A percentile compares a stretch with the other conserved stretches of the same genome.
Evolutionary conservation across 495 filamentous ascomycete genomes (phyloP).

Genomic region (Penicillium coprophilum): DNA sequence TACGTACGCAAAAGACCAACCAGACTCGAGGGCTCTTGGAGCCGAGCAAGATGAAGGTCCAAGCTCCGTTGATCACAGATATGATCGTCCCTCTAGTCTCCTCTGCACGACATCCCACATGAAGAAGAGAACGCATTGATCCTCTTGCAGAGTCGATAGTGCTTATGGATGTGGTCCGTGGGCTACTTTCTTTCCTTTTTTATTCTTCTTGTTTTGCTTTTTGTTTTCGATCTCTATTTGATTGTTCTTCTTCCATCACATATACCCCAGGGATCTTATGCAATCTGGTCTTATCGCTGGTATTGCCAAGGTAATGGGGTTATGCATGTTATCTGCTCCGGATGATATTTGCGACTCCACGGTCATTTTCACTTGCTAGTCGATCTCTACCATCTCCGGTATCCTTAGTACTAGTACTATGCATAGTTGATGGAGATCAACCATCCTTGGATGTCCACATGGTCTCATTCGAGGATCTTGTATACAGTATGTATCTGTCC

Average conservation of each 20-base stretch:
- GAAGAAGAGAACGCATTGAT: conserved; percentile 19
- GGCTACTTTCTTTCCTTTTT: neutral
- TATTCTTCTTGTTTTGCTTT: neutral
- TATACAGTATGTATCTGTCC: too few relatives aligned
- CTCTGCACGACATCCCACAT: conserved; percentile 32
- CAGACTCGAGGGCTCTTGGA: neutral
- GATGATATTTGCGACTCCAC: conserved; percentile 14
- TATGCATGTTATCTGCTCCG: conserved; percentile 17
- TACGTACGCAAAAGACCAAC: neutral
- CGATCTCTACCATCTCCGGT: conserved; percentile 23
- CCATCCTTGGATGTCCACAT: conserved; percentile 16
- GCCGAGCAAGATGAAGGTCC: conserved; percentile 26
- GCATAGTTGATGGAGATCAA: conserved; percentile 23
- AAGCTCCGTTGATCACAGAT: conserved; percentile 27
- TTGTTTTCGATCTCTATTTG: too few relatives aligned
- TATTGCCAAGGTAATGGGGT: conserved; percentile 9
- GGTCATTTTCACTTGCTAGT: conserved; percentile 4
- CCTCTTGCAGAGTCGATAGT: conserved; percentile 18
- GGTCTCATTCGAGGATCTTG: conserved; percentile 30
- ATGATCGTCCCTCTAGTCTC: conserved; percentile 21
- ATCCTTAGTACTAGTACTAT: conserved; percentile 1
- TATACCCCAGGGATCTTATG: neutral
- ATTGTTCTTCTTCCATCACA: neutral
- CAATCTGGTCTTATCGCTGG: neutral
- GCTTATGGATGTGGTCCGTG: conserved; percentile 15